Conservation (phyloP, 305 asterid species). For the Caryopteris hybrid region DNA sequence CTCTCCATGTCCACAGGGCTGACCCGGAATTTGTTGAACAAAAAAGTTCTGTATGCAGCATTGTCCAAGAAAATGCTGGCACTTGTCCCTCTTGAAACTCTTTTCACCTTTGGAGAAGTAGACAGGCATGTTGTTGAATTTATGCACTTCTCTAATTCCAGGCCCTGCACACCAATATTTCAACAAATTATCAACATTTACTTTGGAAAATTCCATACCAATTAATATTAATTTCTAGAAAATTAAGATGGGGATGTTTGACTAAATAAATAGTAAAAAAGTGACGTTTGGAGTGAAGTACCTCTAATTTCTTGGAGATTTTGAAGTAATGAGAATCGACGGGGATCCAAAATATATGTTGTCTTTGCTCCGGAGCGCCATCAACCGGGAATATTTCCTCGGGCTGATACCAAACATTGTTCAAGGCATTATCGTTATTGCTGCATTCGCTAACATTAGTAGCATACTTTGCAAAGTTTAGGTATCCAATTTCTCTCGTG, state of each 20-base stretch:
- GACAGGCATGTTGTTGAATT: slow-evolving; percentile 41
- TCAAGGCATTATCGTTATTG: slow-evolving; percentile 27
- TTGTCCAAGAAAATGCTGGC: slow-evolving; percentile 38
- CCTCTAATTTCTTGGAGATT: slow-evolving; percentile 30
- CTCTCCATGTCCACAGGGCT: slow-evolving; percentile 61
- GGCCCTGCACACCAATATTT: slow-evolving; percentile 20
- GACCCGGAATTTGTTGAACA: slow-evolving; percentile 23
- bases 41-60: slow-evolving; percentile 37
- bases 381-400: slow-evolving; percentile 49
- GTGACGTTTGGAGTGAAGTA: not conserved
- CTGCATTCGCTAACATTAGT: slow-evolving; percentile 21
- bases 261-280: not conserved
- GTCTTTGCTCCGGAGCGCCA: slow-evolving; percentile 46
- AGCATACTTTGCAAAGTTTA: slow-evolving; percentile 22
- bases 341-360: slow-evolving; percentile 52
- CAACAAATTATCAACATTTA: not conserved
- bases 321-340: slow-evolving; percentile 26
- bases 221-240: too few relatives aligned
- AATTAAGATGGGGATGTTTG: too few relatives aligned
- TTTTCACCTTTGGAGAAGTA: slow-evolving; percentile 29
- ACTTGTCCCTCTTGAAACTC: slow-evolving; percentile 31
- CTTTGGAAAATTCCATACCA: too few relatives aligned
- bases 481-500: slow-evolving; percentile 42
- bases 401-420: slow-evolving; percentile 54
- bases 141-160: slow-evolving; percentile 29